These are phyloP conservation scores for Colletotrichum noveboracense DNA, from an alignment of 2,329 filamentous ascomycete genomes.

Conservation along the genomic window DNA sequence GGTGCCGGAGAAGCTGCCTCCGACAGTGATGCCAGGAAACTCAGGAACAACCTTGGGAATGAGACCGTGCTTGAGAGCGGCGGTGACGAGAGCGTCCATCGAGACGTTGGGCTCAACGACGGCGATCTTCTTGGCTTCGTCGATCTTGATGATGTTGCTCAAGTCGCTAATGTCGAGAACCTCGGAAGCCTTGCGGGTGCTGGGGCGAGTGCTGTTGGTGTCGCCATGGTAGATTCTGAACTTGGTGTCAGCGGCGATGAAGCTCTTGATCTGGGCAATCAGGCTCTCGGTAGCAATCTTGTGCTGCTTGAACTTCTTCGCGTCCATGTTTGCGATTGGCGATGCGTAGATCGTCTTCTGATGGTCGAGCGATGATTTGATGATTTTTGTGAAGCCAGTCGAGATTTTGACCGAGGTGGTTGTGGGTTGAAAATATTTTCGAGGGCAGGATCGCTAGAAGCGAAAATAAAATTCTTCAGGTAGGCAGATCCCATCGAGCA, in stretches of 20 bases:
- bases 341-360: not conserved
- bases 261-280: constrained; percentile 45
- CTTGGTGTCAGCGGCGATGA: constrained; percentile 48
- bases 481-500: not conserved
- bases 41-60: constrained; percentile 74
- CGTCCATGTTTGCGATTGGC: not conserved
- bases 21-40: constrained; percentile 72
- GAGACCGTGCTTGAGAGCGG: constrained; percentile 58
- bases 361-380: not conserved
- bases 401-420: not conserved
- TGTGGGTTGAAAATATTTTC: not conserved
- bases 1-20: constrained; percentile 71
- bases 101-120: constrained; percentile 72
- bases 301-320: not conserved
- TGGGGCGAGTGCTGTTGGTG: constrained; percentile 74
- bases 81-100: constrained; percentile 68
- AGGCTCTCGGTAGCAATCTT: constrained; percentile 43
- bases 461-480: not conserved
- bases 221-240: constrained; percentile 79
- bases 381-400: not conserved
- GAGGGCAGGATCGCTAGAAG: not conserved
- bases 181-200: constrained; percentile 47
- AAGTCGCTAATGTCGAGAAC: constrained; percentile 72
- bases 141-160: constrained; percentile 66
- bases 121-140: constrained; percentile 56